phyloP scores from a whole-genome alignment of 768 basidiomycete genomes.

The Coprinopsis sp. region DNA sequence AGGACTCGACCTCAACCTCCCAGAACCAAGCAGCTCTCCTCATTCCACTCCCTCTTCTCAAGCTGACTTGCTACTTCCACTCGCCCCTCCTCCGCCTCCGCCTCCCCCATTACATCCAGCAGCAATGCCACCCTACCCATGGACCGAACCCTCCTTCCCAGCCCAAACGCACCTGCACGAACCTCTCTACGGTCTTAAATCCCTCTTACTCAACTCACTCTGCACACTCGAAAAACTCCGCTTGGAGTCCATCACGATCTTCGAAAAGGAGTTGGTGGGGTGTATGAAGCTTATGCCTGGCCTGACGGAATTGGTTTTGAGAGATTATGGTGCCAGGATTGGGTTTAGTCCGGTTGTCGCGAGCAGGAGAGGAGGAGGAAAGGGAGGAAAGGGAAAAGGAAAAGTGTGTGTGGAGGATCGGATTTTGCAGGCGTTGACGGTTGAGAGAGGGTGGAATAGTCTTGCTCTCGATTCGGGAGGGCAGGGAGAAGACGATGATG shows the following conservation, averaged over 20 bases:
- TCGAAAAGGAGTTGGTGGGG: constrained; percentile 19
- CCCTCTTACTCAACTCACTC: constrained; percentile 17
- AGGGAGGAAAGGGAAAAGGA: not conserved
- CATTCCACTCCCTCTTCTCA: too few species aligned
- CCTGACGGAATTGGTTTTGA: constrained; percentile 19
- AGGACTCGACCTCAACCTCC: too few species aligned
- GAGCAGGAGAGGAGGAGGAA: not conserved
- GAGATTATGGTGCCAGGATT: constrained; percentile 21
- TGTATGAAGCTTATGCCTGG: constrained; percentile 20
- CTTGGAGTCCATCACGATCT: constrained; percentile 21
- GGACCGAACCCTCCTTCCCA: not conserved
- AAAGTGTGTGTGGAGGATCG: constrained; percentile 1
- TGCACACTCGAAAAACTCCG: constrained; percentile 22
- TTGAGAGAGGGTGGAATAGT: not conserved
- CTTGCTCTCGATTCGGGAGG: too few species aligned
- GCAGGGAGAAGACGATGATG: too few species aligned
- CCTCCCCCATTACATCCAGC: too few species aligned
- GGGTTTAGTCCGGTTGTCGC: not conserved
- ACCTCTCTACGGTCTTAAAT: constrained; percentile 17
- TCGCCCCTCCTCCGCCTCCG: too few species aligned
- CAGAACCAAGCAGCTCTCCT: too few species aligned
- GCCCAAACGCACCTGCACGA: constrained; percentile 6
- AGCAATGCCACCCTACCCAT: not conserved
- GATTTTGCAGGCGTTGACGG: not conserved
- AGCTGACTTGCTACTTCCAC: not conserved